Percentiles rank a stretch among this genome's conserved stretches.
Evolutionary conservation across 371 early-diverging fungal genomes (phyloP).

Genomic region (Synchytrium microbalum): DNA sequence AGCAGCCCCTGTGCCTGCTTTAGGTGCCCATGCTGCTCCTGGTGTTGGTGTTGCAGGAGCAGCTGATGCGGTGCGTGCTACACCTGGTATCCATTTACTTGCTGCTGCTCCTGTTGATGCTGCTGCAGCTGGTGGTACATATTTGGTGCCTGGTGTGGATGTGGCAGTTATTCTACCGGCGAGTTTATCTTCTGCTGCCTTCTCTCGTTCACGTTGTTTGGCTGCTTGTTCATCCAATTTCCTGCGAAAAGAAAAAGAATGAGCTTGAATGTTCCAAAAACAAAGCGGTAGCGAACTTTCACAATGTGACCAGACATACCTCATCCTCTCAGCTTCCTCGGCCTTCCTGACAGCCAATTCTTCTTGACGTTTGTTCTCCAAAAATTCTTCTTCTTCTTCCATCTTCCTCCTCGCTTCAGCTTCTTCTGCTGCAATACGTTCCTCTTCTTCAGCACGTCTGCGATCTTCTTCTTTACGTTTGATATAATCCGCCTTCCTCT

Average conservation of each 20-base stretch:
- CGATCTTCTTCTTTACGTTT: constrained; percentile 18
- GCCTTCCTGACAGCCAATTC: constrained; percentile 19
- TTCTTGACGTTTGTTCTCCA: constrained; percentile 11
- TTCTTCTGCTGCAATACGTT: background rate
- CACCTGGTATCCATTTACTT: background rate
- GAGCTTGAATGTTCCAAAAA: background rate
- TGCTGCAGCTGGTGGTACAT: constrained; percentile 1
- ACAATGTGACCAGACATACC: constrained; percentile 13
- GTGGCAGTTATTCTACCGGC: constrained; percentile 14
- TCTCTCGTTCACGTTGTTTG: constrained; percentile 29
- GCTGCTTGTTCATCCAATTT: constrained; percentile 33
- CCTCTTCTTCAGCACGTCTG: constrained; percentile 18
- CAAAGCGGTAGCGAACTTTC: background rate
- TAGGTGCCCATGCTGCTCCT: background rate
- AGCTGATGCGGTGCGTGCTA: background rate
- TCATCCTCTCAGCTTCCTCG: constrained; percentile 22
- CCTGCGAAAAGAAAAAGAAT: constrained; percentile 4
- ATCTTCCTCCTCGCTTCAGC: constrained; percentile 27
- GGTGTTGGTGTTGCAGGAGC: background rate
- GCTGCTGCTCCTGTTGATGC: background rate
- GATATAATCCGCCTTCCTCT: constrained; percentile 19
- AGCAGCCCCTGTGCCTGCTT: background rate
- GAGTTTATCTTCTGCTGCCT: constrained; percentile 21
- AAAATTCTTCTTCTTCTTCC: constrained; percentile 14
- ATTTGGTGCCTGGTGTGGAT: constrained; percentile 2